phyloP scores from a whole-genome alignment of 2,329 filamentous ascomycete genomes.

The Calonectria honghensis region DNA sequence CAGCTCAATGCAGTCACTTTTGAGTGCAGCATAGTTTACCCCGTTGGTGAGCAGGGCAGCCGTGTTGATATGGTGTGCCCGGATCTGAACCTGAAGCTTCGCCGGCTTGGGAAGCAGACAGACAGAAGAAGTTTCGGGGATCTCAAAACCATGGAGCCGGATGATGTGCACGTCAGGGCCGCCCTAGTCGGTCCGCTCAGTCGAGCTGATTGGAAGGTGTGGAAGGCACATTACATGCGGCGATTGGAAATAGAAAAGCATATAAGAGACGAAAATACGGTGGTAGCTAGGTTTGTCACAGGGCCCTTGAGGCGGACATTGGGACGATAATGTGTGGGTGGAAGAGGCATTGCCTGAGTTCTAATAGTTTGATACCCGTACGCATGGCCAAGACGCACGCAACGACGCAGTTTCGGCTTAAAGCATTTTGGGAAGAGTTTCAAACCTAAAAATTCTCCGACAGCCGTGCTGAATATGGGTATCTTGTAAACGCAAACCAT shows the following conservation, averaged over 20 bases:
- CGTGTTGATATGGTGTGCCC: not conserved
- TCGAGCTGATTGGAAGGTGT: not conserved
- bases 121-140: not conserved
- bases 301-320: not conserved
- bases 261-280: not conserved
- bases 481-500: too few relatives aligned
- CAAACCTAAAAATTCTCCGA: too few relatives aligned
- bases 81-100: not conserved
- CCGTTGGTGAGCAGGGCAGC: not conserved
- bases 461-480: too few relatives aligned
- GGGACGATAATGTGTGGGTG: not conserved
- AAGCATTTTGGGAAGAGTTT: too few relatives aligned
- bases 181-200: not conserved
- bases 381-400: too few relatives aligned
- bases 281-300: not conserved
- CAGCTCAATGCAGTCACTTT: not conserved
- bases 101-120: not conserved
- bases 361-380: too few relatives aligned
- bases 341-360: too few relatives aligned
- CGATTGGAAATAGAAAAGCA: not conserved
- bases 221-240: not conserved
- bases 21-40: not conserved
- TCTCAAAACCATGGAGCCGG: not conserved
- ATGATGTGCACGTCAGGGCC: not conserved
- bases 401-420: too few relatives aligned